Conservation (phyloP, 352 stramenopile species). For the Phytophthora hibernalis region DNA sequence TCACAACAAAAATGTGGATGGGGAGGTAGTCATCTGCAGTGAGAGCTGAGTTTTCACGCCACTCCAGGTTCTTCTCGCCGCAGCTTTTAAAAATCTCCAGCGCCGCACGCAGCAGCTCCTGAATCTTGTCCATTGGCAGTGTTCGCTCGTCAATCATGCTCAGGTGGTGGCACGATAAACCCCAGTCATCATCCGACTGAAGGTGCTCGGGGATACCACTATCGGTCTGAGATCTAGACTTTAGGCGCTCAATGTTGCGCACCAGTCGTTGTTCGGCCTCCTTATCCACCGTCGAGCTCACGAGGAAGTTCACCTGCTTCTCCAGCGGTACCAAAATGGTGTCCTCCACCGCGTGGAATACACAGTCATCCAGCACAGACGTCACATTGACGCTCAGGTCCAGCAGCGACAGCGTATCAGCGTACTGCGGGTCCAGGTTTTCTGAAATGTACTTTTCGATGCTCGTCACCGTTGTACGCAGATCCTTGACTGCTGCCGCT, state of each 20-base stretch:
- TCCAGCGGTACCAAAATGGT: constrained; percentile 80
- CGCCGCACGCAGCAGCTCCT: constrained; percentile 77
- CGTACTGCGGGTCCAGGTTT: constrained; percentile 69
- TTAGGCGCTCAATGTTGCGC: constrained; percentile 73
- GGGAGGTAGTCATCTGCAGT: constrained; percentile 87
- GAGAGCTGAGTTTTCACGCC: constrained; percentile 74
- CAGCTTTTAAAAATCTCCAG: constrained; percentile 86
- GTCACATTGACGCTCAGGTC: constrained; percentile 65
- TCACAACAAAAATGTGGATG: constrained; percentile 89
- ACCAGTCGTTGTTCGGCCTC: constrained; percentile 60
- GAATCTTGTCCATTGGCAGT: constrained; percentile 79
- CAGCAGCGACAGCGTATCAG: constrained; percentile 63
- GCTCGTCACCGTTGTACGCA: constrained; percentile 71
- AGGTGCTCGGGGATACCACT: constrained; percentile 83
- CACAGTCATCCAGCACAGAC: constrained; percentile 68
- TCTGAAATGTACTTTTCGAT: constrained; percentile 85
- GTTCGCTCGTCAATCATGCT: constrained; percentile 86
- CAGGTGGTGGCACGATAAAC: constrained; percentile 80
- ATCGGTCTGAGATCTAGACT: constrained; percentile 65
- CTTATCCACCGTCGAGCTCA: constrained; percentile 66
- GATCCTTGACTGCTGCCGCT: constrained; percentile 61
- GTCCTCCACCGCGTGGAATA: constrained; percentile 80
- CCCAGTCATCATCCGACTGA: constrained; percentile 81
- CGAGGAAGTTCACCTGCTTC: constrained; percentile 77
- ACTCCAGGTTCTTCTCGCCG: constrained; percentile 81